Conservation (phyloP, 2,329 filamentous ascomycete species). For the Pseudopithomyces chartarum region DNA sequence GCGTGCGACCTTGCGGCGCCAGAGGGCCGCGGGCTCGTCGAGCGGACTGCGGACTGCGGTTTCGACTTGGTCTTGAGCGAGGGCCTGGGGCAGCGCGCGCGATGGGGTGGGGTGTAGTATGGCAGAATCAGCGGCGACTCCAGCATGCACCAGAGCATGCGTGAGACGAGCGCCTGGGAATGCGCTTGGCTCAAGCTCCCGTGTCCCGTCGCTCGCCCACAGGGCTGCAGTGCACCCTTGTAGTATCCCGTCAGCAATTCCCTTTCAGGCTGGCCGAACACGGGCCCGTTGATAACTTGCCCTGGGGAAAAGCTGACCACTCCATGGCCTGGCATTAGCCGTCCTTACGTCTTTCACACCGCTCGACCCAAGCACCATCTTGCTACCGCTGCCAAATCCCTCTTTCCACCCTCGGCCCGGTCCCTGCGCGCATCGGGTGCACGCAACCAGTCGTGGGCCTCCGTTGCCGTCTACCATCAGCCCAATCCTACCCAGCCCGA, state of each 20-base stretch:
- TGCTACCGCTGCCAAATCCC: background rate
- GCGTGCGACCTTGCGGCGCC: constrained; percentile 26
- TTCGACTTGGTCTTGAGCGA: constrained; percentile 21
- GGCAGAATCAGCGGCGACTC: constrained; percentile 22
- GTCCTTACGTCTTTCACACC: background rate
- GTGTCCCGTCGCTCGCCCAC: background rate
- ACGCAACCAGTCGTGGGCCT: constrained; percentile 3
- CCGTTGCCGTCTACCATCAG: background rate
- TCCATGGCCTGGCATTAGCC: background rate
- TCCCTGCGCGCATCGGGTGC: constrained; percentile 1
- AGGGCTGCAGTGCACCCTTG: constrained; percentile 11
- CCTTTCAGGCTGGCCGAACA: constrained; percentile 5
- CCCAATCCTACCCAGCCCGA: constrained; percentile 2
- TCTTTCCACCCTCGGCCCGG: constrained; percentile 3
- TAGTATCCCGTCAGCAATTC: constrained; percentile 8
- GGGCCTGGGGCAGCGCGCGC: constrained; percentile 25
- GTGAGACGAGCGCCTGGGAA: constrained; percentile 25
- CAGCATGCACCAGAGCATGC: constrained; percentile 26
- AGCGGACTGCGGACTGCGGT: constrained; percentile 17
- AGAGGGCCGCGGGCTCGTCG: constrained; percentile 7
- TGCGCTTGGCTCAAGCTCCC: background rate
- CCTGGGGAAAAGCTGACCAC: background rate
- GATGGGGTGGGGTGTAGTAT: constrained; percentile 22
- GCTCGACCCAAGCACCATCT: constrained; percentile 1
- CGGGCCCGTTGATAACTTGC: background rate